These are phyloP conservation scores for Leccinum griseonigrum DNA, from an alignment of 1,284 basidiomycete species.

Conservation along the genomic window DNA sequence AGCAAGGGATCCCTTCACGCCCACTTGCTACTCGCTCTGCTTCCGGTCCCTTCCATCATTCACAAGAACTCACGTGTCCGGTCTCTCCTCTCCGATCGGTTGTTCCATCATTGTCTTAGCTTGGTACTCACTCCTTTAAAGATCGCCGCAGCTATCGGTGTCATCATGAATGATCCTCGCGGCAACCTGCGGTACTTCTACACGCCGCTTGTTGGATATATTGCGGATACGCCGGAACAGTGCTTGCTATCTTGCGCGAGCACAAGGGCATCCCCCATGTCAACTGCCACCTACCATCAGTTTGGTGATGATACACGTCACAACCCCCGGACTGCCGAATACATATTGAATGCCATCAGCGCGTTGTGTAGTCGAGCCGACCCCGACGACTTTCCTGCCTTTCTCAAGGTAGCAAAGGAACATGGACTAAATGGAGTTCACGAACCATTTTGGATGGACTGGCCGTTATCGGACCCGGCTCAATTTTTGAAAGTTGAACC, in stretches of 20 bases:
- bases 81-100: background rate
- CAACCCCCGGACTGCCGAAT: background rate
- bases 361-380: background rate
- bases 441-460: background rate
- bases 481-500: background rate
- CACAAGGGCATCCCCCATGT: background rate
- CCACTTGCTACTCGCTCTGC: background rate
- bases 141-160: background rate
- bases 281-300: background rate
- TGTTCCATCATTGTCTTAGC: background rate
- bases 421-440: background rate
- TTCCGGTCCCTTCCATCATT: background rate
- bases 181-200: background rate
- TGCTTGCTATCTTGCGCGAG: background rate
- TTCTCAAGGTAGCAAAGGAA: background rate
- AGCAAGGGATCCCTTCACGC: background rate
- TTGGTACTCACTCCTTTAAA: background rate
- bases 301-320: background rate
- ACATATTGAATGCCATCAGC: background rate
- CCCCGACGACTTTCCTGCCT: background rate
- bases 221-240: background rate
- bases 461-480: background rate
- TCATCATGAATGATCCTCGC: background rate
- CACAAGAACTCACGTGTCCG: background rate
- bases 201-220: background rate